phyloP scores from a whole-genome alignment of 306 rosid species.

The Trifolium subterraneum region DNA sequence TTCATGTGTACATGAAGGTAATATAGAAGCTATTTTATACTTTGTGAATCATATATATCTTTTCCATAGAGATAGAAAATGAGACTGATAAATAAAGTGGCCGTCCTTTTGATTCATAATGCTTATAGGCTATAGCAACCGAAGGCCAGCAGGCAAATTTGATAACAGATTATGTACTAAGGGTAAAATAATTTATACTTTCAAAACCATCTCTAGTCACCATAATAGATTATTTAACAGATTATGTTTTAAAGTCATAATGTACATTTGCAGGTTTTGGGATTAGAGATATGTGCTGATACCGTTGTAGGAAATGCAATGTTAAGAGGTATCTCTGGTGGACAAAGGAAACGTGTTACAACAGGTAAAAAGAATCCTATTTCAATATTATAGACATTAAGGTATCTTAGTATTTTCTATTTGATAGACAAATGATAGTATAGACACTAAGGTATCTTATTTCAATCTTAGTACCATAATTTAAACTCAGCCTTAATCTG shows the following conservation, averaged over 20 bases:
- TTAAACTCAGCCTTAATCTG: background rate
- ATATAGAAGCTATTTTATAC: background rate
- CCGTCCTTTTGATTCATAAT: constrained; percentile 38
- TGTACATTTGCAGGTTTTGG: constrained; percentile 52
- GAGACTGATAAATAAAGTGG: constrained; percentile 28
- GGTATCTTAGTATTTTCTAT: no score
- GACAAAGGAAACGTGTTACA: constrained; percentile 73
- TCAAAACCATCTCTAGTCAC: constrained; percentile 15
- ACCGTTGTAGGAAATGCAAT: constrained; percentile 62
- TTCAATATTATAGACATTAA: no score
- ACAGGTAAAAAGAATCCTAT: constrained; percentile 49
- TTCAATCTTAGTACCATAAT: no score
- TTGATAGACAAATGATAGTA: no score
- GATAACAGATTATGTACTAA: constrained; percentile 77
- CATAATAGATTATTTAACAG: no score
- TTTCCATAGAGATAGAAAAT: constrained; percentile 12
- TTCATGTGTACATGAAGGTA: constrained; percentile 80
- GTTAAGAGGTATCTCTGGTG: constrained; percentile 70
- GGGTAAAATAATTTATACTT: constrained; percentile 50
- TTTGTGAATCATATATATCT: background rate
- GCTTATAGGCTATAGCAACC: constrained; percentile 63
- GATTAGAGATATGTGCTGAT: constrained; percentile 66
- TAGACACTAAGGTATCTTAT: no score
- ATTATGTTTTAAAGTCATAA: background rate
- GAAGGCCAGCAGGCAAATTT: constrained; percentile 76